phyloP scores from a whole-genome alignment of 2,329 filamentous ascomycete genomes.

The Cryphonectria parasitica region DNA sequence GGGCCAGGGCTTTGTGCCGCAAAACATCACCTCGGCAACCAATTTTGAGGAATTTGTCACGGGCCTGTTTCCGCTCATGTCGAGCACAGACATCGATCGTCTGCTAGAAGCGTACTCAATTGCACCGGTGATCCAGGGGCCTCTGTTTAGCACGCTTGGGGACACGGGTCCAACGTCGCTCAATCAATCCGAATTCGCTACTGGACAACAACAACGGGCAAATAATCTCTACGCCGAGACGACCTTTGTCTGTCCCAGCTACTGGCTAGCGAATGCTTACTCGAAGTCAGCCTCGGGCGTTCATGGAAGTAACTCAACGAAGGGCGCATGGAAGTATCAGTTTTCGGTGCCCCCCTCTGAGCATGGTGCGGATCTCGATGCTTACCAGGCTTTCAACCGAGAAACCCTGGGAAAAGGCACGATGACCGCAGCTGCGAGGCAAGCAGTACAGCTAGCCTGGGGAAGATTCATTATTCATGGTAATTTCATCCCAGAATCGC shows the following conservation, averaged over 20 bases:
- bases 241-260: constrained; percentile 56
- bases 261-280: constrained; percentile 55
- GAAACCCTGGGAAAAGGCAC: constrained; percentile 19
- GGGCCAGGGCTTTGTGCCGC: constrained; percentile 48
- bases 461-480: constrained; percentile 46
- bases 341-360: constrained; percentile 42
- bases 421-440: constrained; percentile 33
- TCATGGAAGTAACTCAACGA: constrained; percentile 20
- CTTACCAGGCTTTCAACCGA: constrained; percentile 32
- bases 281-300: constrained; percentile 33
- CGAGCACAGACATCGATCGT: constrained; percentile 40
- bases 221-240: constrained; percentile 55
- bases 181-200: constrained; percentile 40
- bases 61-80: constrained; percentile 46
- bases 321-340: constrained; percentile 48
- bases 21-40: constrained; percentile 46
- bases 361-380: constrained; percentile 43
- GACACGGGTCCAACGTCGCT: constrained; percentile 38
- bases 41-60: constrained; percentile 46
- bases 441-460: constrained; percentile 35
- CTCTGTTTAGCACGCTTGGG: constrained; percentile 34
- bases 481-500: neutral
- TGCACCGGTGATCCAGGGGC: constrained; percentile 15
- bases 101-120: constrained; percentile 34
- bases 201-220: constrained; percentile 55